A percentile compares a stretch with the other conserved stretches of the same genome.
Evolutionary conservation across 2,329 filamentous ascomycete genomes (phyloP).

Genomic region (Mycosphaerella sp.): DNA sequence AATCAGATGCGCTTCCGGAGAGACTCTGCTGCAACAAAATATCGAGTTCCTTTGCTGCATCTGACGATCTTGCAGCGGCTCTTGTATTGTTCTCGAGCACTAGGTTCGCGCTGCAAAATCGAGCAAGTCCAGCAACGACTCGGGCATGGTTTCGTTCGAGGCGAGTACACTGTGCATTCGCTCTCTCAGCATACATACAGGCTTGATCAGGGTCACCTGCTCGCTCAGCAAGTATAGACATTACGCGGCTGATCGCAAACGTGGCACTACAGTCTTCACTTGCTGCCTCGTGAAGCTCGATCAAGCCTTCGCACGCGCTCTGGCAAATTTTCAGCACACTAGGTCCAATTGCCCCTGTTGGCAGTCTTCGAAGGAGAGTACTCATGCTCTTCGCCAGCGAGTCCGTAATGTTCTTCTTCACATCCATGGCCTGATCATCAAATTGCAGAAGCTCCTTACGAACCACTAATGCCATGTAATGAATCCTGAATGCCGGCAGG

Average conservation of each 20-base stretch:
- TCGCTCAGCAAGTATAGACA: conserved; percentile 21
- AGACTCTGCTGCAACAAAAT: conserved; percentile 17
- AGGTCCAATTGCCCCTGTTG: not conserved
- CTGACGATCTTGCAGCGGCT: not conserved
- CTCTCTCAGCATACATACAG: conserved; percentile 12
- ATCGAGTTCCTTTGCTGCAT: conserved; percentile 5
- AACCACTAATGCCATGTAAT: conserved; percentile 44
- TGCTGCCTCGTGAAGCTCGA: not conserved
- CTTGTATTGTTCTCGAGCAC: not conserved
- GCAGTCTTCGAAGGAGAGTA: conserved; percentile 44
- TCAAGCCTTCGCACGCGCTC: not conserved
- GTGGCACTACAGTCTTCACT: not conserved
- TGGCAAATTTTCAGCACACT: conserved; percentile 9
- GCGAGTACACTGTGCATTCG: conserved; percentile 10
- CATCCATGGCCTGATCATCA: conserved; percentile 53
- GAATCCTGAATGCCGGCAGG: no score
- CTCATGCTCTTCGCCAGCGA: conserved; percentile 59
- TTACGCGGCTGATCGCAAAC: conserved; percentile 13
- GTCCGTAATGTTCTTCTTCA: conserved; percentile 59
- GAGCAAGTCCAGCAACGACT: conserved; percentile 12
- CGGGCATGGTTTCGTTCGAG: conserved; percentile 21
- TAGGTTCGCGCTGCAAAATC: not conserved
- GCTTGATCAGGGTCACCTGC: conserved; percentile 12
- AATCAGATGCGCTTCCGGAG: conserved; percentile 24
- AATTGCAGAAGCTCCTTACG: conserved; percentile 62